Percentiles rank a stretch among this genome's conserved stretches.
Conservation (phyloP, 2,329 filamentous ascomycete species). For the Penicillium polonicum region DNA sequence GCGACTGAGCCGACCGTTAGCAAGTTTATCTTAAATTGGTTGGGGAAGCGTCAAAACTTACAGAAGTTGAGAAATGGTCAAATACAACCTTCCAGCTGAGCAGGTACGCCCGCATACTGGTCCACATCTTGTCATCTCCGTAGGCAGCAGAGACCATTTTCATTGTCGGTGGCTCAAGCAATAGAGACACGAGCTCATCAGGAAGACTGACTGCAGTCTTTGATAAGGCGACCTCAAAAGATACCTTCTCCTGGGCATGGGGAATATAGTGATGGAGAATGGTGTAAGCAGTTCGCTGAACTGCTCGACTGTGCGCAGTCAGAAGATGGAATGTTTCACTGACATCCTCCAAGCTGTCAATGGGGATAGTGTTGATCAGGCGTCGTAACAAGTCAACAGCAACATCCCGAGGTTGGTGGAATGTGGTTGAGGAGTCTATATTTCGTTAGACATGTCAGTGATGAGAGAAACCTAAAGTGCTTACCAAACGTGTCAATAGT, state of each 20-base stretch:
- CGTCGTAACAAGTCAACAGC: constrained; percentile 73
- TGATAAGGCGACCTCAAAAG: constrained; percentile 66
- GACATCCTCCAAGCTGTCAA: constrained; percentile 61
- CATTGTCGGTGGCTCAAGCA: constrained; percentile 73
- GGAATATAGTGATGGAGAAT: constrained; percentile 80
- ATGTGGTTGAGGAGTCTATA: constrained; percentile 50
- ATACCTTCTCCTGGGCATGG: constrained; percentile 73
- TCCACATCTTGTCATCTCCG: constrained; percentile 65
- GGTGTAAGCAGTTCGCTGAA: constrained; percentile 78
- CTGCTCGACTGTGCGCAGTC: constrained; percentile 68
- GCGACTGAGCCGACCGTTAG: constrained; percentile 53
- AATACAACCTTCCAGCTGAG: constrained; percentile 89
- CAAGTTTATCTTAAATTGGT: neutral
- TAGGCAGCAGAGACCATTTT: constrained; percentile 65
- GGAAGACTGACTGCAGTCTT: constrained; percentile 66
- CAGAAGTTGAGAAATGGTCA: constrained; percentile 73
- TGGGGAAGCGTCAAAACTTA: constrained; percentile 29
- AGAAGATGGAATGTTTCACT: constrained; percentile 73
- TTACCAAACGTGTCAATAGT: constrained; percentile 43
- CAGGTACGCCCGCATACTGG: constrained; percentile 73
- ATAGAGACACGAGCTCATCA: constrained; percentile 77
- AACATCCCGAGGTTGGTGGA: constrained; percentile 68
- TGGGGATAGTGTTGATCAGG: constrained; percentile 63
- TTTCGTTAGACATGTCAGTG: constrained; percentile 7
- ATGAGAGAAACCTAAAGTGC: constrained; percentile 9